Conservation (phyloP, 441 rosid species). For the Populus tomentosa region DNA sequence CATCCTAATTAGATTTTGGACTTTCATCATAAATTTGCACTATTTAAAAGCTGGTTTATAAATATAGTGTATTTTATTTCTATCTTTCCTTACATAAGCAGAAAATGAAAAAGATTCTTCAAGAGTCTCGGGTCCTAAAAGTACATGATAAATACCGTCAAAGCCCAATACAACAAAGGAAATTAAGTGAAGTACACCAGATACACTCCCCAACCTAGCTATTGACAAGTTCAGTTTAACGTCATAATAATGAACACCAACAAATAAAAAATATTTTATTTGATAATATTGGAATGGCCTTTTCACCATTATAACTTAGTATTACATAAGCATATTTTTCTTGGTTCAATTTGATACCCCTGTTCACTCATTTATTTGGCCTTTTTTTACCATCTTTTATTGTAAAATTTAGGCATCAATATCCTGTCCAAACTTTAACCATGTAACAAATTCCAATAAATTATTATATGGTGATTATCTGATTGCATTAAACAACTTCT, state of each 20-base stretch:
- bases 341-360: neutral
- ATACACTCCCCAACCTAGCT: no score
- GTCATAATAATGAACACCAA: no score
- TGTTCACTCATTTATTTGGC: neutral
- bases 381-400: neutral
- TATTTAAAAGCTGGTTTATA: neutral
- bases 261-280: neutral
- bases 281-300: neutral
- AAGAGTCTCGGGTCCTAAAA: no score
- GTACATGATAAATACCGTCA: no score
- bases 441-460: neutral
- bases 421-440: neutral
- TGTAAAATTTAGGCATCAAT: neutral
- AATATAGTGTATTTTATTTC: neutral
- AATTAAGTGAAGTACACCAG: no score
- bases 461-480: slow-evolving; percentile 13
- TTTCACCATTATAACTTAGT: neutral
- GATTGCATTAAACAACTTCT: neutral
- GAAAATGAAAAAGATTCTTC: no score
- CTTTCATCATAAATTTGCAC: neutral
- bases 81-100: no score
- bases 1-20: neutral
- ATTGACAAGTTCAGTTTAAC: no score
- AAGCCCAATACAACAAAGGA: no score
- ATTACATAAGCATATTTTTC: neutral